Percentiles rank a stretch among this genome's conserved stretches.
phyloP scores from a whole-genome alignment of 495 filamentous ascomycete species.

The Elasticomyces elasticus region DNA sequence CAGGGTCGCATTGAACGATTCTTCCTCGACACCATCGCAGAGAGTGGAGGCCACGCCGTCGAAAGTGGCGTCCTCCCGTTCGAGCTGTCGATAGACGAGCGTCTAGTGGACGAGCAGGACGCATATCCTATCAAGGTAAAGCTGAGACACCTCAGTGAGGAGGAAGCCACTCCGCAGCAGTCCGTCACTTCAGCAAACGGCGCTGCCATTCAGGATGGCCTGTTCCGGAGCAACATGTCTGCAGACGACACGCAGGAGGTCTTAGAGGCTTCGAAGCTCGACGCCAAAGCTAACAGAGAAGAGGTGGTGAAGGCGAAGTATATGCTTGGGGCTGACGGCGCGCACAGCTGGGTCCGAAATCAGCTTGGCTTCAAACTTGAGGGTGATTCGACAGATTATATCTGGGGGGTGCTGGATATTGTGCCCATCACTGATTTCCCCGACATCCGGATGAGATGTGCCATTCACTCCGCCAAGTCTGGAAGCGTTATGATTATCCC shows the following conservation, averaged over 20 bases:
- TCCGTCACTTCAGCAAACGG: slow-evolving; percentile 28
- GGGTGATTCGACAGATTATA: slow-evolving; percentile 54
- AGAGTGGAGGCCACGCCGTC: slow-evolving; percentile 6
- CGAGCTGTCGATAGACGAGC: slow-evolving; percentile 31
- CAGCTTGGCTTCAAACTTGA: slow-evolving; percentile 49
- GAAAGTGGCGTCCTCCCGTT: slow-evolving; percentile 27
- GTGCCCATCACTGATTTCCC: slow-evolving; percentile 60
- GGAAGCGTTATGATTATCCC: slow-evolving; percentile 63
- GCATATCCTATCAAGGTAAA: slow-evolving; percentile 42
- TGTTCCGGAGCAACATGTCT: slow-evolving; percentile 42
- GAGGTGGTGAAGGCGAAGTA: slow-evolving; percentile 50
- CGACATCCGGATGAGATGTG: slow-evolving; percentile 58
- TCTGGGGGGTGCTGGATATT: slow-evolving; percentile 56
- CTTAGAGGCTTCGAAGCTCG: slow-evolving; percentile 28
- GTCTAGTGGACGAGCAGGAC: slow-evolving; percentile 33
- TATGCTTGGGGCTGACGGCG: slow-evolving; percentile 59
- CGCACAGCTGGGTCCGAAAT: slow-evolving; percentile 50
- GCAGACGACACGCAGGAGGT: slow-evolving; percentile 49
- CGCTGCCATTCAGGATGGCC: slow-evolving; percentile 30
- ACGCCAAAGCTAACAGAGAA: slow-evolving; percentile 25
- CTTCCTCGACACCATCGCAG: slow-evolving; percentile 28
- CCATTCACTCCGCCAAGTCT: slow-evolving; percentile 53
- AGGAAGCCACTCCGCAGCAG: slow-evolving; percentile 30
- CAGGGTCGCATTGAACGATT: slow-evolving; percentile 34
- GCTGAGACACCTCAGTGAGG: slow-evolving; percentile 23